These are phyloP conservation scores for Alisma plantagoaquatica DNA, from an alignment of 106 monocot genomes.

Conservation along the genomic window DNA sequence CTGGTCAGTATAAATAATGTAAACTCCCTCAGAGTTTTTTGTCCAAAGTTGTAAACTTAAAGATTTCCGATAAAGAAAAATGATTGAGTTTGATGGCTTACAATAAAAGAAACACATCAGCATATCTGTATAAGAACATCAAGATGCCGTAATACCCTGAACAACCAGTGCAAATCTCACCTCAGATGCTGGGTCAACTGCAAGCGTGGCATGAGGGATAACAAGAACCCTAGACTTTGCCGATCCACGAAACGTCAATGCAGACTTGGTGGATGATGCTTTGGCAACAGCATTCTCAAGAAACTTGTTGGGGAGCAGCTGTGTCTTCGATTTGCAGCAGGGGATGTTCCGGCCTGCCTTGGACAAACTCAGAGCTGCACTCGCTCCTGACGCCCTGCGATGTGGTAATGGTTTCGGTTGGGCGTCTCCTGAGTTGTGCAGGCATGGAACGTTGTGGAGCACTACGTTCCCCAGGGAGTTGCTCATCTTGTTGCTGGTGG, in stretches of 20 bases:
- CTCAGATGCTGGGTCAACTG: conserved; percentile 43
- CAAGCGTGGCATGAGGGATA: conserved; percentile 28
- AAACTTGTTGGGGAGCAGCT: conserved; percentile 26
- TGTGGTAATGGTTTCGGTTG: background rate
- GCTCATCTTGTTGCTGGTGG: background rate
- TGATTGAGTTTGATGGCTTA: background rate
- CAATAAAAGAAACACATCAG: background rate
- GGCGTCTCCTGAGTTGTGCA: background rate
- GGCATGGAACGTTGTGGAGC: background rate
- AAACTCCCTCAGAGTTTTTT: too few relatives aligned
- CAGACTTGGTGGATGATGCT: conserved; percentile 5
- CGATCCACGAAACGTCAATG: background rate
- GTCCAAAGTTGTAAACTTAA: background rate
- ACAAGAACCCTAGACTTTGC: conserved; percentile 2
- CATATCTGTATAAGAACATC: background rate
- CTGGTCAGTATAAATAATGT: too few relatives aligned
- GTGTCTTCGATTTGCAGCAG: conserved; percentile 8
- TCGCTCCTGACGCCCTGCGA: conserved; percentile 9
- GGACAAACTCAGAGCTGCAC: conserved; percentile 10
- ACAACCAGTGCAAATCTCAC: conserved; percentile 15
- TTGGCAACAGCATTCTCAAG: conserved; percentile 16
- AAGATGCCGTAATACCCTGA: background rate
- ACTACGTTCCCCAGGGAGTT: background rate
- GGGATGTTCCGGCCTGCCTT: conserved; percentile 8
- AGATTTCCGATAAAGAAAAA: background rate